A percentile compares a stretch with the other conserved stretches of the same genome.
Conservation (phyloP, 257 asterid species). For the Solanum lycopersicoides region DNA sequence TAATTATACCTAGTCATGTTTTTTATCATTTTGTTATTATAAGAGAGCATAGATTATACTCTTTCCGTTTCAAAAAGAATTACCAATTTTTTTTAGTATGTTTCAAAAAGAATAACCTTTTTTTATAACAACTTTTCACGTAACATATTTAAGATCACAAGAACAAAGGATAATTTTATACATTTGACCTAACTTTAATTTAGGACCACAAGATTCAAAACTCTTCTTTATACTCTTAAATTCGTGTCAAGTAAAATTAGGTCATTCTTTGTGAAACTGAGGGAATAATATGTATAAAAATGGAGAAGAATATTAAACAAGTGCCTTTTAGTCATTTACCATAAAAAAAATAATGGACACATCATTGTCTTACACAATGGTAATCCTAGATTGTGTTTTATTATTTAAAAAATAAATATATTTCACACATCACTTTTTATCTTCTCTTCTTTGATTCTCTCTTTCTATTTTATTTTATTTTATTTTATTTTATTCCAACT, state of each 20-base stretch:
- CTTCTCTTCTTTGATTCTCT: neutral
- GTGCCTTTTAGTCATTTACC: neutral
- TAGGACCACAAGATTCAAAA: too few species aligned
- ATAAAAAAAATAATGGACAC: neutral
- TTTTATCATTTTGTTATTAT: neutral
- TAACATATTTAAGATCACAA: too few species aligned
- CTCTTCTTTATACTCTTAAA: too few species aligned
- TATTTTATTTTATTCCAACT: neutral
- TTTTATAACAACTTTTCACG: too few species aligned
- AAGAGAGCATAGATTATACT: neutral
- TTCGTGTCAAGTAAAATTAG: too few species aligned
- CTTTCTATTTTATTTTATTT: neutral
- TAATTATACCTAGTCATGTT: neutral
- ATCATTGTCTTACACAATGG: neutral
- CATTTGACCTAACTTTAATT: too few species aligned
- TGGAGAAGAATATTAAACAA: neutral
- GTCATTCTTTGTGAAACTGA: too few species aligned
- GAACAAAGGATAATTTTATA: too few species aligned
- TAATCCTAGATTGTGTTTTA: neutral
- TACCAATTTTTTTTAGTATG: too few species aligned
- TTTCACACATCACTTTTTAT: neutral
- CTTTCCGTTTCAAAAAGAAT: too few species aligned
- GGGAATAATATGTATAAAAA: neutral
- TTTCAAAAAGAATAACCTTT: too few species aligned
- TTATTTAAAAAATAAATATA: neutral